Base-by-base conservation (phyloP, 225 moss, liverwort and hornwort species). In the Sphagnum contortum region DNA sequence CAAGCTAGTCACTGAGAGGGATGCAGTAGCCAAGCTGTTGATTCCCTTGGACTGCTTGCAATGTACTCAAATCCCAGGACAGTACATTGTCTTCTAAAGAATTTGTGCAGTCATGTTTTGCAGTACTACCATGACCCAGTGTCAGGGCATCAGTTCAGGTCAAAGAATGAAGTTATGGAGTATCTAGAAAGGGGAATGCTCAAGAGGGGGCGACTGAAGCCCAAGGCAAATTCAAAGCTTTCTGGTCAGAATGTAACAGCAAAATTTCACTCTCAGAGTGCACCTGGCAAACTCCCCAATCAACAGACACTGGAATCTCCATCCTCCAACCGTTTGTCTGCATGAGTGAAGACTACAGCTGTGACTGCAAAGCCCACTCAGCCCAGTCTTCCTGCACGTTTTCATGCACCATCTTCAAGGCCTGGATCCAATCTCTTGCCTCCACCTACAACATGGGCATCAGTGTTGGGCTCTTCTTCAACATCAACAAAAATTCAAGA, bases 81-180 rank as follows among this genome's bases (percentile, higher is more conserved):
- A 29, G 29, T 29, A 29, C 29, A 29, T 29, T 29, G 29, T 29
- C 29, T 29, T 29, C 29, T 29, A 29, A 29, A 29, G 29, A 29
- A 29, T 29, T 29, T 29, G 29, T 29, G 29, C 29, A 29, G 29
- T 29, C 29, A 29, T 29, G 29, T 29, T 29, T 64, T 74, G 67
- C 66, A 79, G 76, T 79, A 69, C 74, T 79, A 71, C 59, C 64
- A 69, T 48, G 61, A 83, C 11, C 57, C 64, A 44, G 60, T 71
- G 66, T 76, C 72, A 50, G 55, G 76, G 55, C 74, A 67, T 3
- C 64, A 64, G 50, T 76, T 83, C 67, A 55, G 64, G 3, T 74
- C 83, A 5, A 79, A 72, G 49, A 50, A 72, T 49, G 69, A 79
- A 61, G 74, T 72, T 5, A 48, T 79, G 61, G 62, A 67, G 0